Evolutionary conservation across 495 filamentous ascomycete genomes (phyloP), one percentile per base, ranked within the genome.

Genomic region (Talaromyces proteolyticus): DNA sequence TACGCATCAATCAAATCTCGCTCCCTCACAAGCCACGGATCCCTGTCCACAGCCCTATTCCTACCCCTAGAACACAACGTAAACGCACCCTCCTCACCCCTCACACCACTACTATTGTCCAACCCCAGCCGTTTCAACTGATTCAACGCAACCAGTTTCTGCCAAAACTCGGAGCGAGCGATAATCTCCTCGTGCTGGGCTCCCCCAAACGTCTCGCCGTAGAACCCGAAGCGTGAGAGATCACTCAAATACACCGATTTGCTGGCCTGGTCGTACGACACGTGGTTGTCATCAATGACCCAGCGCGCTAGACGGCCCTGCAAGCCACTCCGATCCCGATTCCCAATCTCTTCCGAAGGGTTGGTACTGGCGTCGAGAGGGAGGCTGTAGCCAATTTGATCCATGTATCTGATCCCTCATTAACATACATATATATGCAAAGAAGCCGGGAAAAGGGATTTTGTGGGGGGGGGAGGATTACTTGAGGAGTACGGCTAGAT

Each of bases 31-130:
- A n/a, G n/a, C n/a, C n/a, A n/a, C n/a, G n/a, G n/a, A n/a, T n/a
- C n/a, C n/a, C n/a, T n/a, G n/a, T n/a, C n/a, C n/a, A 56, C 52
- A 49, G 50, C 41, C 22, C 16, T 17, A 21, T 17, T 42, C 24
- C 18, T 17, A 21, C 16, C 24, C 24, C 18, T 23, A 11, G 21
- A 37, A 47, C 23, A 23, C 47, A 36, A 16, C 47, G 17, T 12
- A 23, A 25, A 38, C 23, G 16, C 25, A 44, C 22, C 20, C 25
- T 37, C 29, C 23, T 12, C 22, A 10, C 3, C 39, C 21, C 18
- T 26, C 12, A 20, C 25, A 23, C 6, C 22, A 18, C 42, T 47
- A n/a, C n/a, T 43, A 39, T 51, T 42, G 50, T 45, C 44, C 45
- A 54, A 55, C 42, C 7, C 19, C 19, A 19, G 26, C 5, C 43